Percentiles rank a stretch among this genome's conserved stretches.
Conservation (phyloP, 164 flowering plant genomes). For the Nymphaea thermarum region DNA sequence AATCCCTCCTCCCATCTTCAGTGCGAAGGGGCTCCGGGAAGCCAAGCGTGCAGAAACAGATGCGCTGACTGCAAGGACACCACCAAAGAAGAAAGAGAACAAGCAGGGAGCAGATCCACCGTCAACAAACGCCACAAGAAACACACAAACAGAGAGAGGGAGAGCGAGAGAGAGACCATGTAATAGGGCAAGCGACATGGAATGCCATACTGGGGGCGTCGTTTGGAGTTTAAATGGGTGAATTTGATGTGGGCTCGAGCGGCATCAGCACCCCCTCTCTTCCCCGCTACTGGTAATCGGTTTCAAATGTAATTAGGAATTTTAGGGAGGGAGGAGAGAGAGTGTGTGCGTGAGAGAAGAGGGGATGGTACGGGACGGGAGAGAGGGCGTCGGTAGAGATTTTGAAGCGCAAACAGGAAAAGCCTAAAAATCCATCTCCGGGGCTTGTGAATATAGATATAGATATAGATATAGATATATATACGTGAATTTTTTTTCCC, state of each 20-base stretch:
- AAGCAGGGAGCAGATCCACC: not conserved
- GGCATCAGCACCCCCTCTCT: not conserved
- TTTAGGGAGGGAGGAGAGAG: constrained; percentile 1
- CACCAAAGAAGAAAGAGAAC: not conserved
- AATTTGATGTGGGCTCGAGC: constrained; percentile 9
- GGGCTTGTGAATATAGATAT: too few species aligned
- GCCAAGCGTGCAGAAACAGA: constrained; percentile 78
- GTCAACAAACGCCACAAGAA: not conserved
- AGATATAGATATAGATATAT: too few species aligned
- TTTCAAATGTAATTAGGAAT: not conserved
- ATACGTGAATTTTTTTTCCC: too few species aligned
- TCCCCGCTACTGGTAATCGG: constrained; percentile 5
- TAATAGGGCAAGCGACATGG: constrained; percentile 99
- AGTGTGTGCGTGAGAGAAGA: not conserved
- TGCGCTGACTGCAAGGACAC: constrained; percentile 40
- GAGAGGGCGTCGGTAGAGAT: not conserved
- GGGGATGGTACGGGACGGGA: not conserved
- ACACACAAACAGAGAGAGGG: constrained; percentile 7
- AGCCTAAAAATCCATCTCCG: too few species aligned
- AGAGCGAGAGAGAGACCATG: constrained; percentile 37
- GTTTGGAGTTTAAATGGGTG: not conserved
- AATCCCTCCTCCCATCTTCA: constrained; percentile 25
- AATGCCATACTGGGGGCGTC: constrained; percentile 52
- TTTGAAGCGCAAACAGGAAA: too few species aligned
- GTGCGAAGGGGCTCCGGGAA: constrained; percentile 39